Evolutionary conservation across 352 stramenopile species (phyloP), one percentile per base, ranked within the genome.

Genomic region (Pythium brassicae): DNA sequence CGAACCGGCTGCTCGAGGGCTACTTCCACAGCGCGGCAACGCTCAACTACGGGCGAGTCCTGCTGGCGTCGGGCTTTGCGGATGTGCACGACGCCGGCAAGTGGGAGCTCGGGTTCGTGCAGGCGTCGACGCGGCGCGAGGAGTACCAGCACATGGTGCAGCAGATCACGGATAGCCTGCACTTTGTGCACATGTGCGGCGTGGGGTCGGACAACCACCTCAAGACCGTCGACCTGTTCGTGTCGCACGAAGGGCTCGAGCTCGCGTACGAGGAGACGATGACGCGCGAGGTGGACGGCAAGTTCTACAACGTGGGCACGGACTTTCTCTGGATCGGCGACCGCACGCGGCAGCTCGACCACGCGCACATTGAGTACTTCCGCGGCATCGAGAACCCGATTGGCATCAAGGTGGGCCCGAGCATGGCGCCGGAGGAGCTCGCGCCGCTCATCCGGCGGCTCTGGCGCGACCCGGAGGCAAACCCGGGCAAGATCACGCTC

Each of bases 261-360:
- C 83, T 99, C 22, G 95, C 87, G 0, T 99, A 99, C 69, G 97
- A 99, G 73, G 80, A 99, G 79, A 97, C 96, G 14, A 92, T 99
- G 77, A 99, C 96, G 25, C 86, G 95, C 55, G 55, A 97, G 60
- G 88, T 98, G 63, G 65, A 90, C 59, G 83, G 90, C 59, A 97
- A 97, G 68, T 99, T 83, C 77, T 99, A 99, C 78, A 98, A 99
- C 78, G 96, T 97, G 49, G 97, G 95, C 25, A 96, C 96, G 6
- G 96, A 99, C 74, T 98, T 99, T 75, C 72, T 99, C 26, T 99
- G 97, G 97, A 97, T 99, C 57, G 97, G 97, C 50, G 97, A 99
- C 79, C 92, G 97, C 53, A 99, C 97, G 57, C 86, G 97, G 48
- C 89, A 99, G 76, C 83, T 99, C 19, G 97, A 99, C 73, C 88